phyloP scores from a whole-genome alignment of 768 basidiomycete genomes.

The Lyophyllum decastes region DNA sequence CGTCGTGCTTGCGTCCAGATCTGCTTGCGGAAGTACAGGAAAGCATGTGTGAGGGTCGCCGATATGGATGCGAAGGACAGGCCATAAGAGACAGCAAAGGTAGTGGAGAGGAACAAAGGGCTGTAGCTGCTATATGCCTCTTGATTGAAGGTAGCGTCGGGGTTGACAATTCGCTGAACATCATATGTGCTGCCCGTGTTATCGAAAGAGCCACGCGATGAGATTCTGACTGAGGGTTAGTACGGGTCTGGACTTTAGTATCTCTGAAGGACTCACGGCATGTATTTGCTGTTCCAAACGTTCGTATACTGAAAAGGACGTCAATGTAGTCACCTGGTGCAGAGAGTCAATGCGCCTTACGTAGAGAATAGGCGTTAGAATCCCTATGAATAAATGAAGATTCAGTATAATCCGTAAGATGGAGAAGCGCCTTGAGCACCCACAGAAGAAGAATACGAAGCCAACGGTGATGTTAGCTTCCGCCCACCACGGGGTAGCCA shows the following conservation, averaged over 20 bases:
- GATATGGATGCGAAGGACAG: conserved; percentile 85
- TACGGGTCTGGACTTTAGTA: neutral
- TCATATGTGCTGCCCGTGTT: conserved; percentile 62
- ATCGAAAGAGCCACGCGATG: conserved; percentile 65
- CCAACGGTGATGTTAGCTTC: conserved; percentile 67
- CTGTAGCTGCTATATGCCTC: conserved; percentile 57
- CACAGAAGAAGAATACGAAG: conserved; percentile 71
- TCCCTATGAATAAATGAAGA: conserved; percentile 30
- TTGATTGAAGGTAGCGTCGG: conserved; percentile 56
- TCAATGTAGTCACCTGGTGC: neutral
- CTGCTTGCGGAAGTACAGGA: conserved; percentile 76
- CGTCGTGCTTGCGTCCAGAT: conserved; percentile 73
- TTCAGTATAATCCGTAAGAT: neutral
- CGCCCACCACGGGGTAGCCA: conserved; percentile 84
- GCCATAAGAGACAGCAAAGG: conserved; percentile 79
- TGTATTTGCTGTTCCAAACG: conserved; percentile 54
- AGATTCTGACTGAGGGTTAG: conserved; percentile 40
- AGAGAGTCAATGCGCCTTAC: conserved; percentile 25
- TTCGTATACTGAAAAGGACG: conserved; percentile 53
- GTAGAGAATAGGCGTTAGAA: conserved; percentile 64
- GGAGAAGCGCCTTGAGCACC: conserved; percentile 7
- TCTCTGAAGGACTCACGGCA: conserved; percentile 44
- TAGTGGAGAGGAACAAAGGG: conserved; percentile 66
- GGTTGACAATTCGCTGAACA: conserved; percentile 54
- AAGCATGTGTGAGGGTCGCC: conserved; percentile 69